A percentile compares a stretch with the other conserved stretches of the same genome.
phyloP scores from a whole-genome alignment of 2,329 filamentous ascomycete genomes.

The Pseudogymnoascus pannorum region DNA sequence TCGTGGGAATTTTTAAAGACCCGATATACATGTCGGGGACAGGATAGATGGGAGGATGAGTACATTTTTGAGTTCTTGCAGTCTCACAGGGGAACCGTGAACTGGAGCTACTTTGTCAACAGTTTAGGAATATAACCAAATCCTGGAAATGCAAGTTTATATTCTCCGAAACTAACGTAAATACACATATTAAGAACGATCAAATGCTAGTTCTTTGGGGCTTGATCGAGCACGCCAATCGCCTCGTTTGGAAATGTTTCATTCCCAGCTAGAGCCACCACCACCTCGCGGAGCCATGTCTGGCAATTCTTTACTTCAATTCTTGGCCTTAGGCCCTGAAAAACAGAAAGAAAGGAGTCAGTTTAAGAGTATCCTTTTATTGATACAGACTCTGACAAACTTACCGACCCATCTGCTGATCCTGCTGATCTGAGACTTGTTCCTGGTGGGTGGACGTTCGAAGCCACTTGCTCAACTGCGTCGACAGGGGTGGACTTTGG shows the following conservation, averaged over 20 bases:
- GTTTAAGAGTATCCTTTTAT: neutral
- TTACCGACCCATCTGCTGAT: no score
- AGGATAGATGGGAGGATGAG: no score
- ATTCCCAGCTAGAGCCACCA: conserved; percentile 18
- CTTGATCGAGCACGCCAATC: neutral
- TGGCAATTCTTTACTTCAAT: conserved; percentile 22
- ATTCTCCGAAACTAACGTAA: no score
- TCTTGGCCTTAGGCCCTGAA: conserved; percentile 17
- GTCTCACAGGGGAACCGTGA: no score
- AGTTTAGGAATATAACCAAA: no score
- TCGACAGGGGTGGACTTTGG: conserved; percentile 8
- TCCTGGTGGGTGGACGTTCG: conserved; percentile 16
- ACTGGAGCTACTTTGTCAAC: no score
- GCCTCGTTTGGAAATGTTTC: neutral
- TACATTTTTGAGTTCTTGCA: no score
- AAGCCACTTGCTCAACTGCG: conserved; percentile 20
- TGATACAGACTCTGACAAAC: no score
- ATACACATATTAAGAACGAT: no score
- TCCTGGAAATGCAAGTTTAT: no score
- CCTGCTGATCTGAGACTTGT: no score
- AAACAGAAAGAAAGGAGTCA: conserved; percentile 6
- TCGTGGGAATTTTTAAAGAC: conserved; percentile 32
- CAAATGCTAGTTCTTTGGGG: neutral
- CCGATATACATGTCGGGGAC: neutral
- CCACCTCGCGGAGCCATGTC: conserved; percentile 21